Conservation (phyloP, 495 filamentous ascomycete genomes). For the Lepraria neglecta region DNA sequence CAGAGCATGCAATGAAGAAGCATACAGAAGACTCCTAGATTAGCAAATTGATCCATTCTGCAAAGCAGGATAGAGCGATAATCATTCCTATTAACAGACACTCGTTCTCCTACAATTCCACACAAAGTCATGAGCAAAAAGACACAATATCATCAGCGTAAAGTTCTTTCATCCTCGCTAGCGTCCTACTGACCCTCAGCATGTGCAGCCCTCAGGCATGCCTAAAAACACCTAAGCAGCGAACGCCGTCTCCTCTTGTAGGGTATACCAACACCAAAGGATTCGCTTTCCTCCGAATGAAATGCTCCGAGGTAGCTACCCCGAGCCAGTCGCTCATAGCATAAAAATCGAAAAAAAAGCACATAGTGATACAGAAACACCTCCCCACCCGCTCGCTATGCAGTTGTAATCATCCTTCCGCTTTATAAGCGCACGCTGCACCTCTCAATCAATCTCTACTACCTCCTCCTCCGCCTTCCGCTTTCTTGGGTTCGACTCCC, state of each 20-base stretch:
- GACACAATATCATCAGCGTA: neutral
- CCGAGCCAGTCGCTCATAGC: neutral
- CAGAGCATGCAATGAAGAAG: no score
- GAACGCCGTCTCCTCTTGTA: neutral
- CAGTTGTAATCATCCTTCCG: neutral
- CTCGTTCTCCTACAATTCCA: neutral
- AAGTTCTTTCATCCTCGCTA: neutral
- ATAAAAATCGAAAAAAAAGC: neutral
- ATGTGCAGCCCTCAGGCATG: neutral
- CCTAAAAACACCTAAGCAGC: neutral
- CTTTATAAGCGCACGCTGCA: neutral
- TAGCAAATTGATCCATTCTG: no score
- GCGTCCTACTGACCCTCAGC: neutral
- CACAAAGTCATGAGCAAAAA: neutral
- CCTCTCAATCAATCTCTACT: slow-evolving; percentile 21
- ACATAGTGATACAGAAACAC: neutral
- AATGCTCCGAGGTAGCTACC: neutral
- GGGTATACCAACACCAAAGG: neutral
- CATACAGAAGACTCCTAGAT: no score
- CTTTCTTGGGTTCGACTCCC: slow-evolving; percentile 14
- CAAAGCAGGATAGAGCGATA: no score
- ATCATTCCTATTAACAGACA: neutral
- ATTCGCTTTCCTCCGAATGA: neutral
- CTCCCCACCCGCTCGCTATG: neutral
- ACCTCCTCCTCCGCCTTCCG: slow-evolving; percentile 22